Base-by-base conservation (phyloP, 169 alveolate genomes). In the Plasmodium gallinaceum region DNA sequence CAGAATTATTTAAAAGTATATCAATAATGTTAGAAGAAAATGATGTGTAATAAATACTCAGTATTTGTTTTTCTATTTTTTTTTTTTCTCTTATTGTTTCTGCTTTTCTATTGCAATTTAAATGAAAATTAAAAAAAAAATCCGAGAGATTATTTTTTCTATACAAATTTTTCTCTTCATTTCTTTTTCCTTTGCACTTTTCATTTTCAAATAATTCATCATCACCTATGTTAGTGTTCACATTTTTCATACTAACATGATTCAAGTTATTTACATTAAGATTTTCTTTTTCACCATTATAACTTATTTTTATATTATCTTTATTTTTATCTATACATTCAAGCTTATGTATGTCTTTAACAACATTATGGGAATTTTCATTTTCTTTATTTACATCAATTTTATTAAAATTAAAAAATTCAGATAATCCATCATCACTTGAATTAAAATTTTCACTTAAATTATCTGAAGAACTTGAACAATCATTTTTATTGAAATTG, bases 71-170 rank as follows among this genome's bases (percentile, higher is more conserved):
- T 83, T 83, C 85, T n/a, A 43, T 52, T 60, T 68, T 83, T 60
- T 68, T 68, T 26, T 66, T 83, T 68, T 83, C 91, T 61, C 68
- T 83, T 68, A 83, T 5, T 45, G 91, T 52, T 83, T 83, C 24
- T 32, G 85, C 66, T 54, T 68, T 68, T 66, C 46, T 57, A 46
- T 66, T 69, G 46, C 91, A 83, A 42, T 83, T 83, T 83, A 83
- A 83, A 57, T 83, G 37, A 54, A 68, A 57, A 18, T 83, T 83
- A 64, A 83, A 83, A 57, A 83, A 58, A 42, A 43, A 8, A 62
- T 62, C 46, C 4, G 39, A 32, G 39, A 32, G 1, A 65, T 78
- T 78, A 54, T 9, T 71, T 22, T 43, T 45, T 54, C 24, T 54
- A 7, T 54, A 14, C 24, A 48, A 18, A 51, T 10, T 22, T 12